Evolutionary conservation across 2,329 filamentous ascomycete genomes (phyloP).

Genomic region (Ceratocystis destructans): DNA sequence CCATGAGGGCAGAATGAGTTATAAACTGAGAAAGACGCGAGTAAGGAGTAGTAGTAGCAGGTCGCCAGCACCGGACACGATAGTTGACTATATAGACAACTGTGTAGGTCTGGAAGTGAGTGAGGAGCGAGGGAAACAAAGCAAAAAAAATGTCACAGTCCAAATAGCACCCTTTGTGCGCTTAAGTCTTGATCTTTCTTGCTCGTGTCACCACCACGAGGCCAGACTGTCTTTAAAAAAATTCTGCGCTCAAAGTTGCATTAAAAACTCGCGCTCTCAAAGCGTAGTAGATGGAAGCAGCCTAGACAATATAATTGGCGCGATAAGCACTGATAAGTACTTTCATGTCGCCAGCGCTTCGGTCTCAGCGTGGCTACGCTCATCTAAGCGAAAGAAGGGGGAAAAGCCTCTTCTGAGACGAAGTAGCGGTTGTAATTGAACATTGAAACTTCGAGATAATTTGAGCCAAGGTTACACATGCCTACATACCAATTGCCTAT

Average conservation of each 20-base stretch:
- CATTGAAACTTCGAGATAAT: not conserved
- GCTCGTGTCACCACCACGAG: not conserved
- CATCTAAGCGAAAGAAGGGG: too few relatives aligned
- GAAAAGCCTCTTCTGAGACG: too few relatives aligned
- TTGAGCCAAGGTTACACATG: not conserved
- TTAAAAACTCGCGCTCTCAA: not conserved
- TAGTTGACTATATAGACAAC: not conserved
- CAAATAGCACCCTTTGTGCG: too few relatives aligned
- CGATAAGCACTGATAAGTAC: constrained; percentile 1
- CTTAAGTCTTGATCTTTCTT: not conserved
- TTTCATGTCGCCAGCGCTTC: not conserved
- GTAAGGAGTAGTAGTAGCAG: not conserved
- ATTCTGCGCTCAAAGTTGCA: not conserved
- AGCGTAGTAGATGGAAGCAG: not conserved
- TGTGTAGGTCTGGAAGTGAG: not conserved
- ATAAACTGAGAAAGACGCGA: not conserved
- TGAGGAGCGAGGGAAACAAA: too few relatives aligned
- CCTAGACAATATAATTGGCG: not conserved
- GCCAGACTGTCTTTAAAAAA: not conserved
- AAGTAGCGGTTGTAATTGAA: not conserved
- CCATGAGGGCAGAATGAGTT: not conserved
- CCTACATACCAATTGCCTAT: too few relatives aligned
- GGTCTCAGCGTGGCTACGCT: not conserved
- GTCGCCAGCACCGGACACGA: not conserved
- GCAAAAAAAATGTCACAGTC: too few relatives aligned